phyloP scores from a whole-genome alignment of 2,329 filamentous ascomycete species.

The Pyrenochaeta sp. region DNA sequence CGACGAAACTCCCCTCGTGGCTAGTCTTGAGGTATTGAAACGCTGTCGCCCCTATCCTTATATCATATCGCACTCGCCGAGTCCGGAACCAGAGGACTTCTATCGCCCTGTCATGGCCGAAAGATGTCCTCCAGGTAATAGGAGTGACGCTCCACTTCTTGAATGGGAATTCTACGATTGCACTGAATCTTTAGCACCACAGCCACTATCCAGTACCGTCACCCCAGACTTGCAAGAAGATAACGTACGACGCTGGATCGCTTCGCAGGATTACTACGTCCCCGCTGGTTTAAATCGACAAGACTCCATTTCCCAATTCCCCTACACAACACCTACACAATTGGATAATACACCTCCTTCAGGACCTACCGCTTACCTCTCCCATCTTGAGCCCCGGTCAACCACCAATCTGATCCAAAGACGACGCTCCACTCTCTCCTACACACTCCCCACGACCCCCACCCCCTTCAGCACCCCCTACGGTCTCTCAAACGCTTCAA shows the following conservation, averaged over 20 bases:
- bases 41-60: background rate
- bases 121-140: background rate
- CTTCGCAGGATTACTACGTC: background rate
- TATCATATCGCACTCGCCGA: background rate
- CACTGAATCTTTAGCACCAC: background rate
- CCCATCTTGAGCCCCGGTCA: too few relatives aligned
- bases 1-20: too few relatives aligned
- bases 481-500: background rate
- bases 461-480: conserved; percentile 76
- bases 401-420: too few relatives aligned
- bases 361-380: too few relatives aligned
- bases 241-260: background rate
- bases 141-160: background rate
- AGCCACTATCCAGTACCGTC: background rate
- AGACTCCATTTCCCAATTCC: too few relatives aligned
- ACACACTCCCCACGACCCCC: conserved; percentile 69
- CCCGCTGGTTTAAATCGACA: background rate
- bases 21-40: too few relatives aligned
- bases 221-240: background rate
- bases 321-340: too few relatives aligned
- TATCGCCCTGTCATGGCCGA: background rate
- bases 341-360: too few relatives aligned
- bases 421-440: conserved; percentile 55
- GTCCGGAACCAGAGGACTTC: background rate
- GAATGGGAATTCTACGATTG: background rate